Conservation (phyloP, 1,284 basidiomycete species). For the Pseudozyma tsukubaensis region DNA sequence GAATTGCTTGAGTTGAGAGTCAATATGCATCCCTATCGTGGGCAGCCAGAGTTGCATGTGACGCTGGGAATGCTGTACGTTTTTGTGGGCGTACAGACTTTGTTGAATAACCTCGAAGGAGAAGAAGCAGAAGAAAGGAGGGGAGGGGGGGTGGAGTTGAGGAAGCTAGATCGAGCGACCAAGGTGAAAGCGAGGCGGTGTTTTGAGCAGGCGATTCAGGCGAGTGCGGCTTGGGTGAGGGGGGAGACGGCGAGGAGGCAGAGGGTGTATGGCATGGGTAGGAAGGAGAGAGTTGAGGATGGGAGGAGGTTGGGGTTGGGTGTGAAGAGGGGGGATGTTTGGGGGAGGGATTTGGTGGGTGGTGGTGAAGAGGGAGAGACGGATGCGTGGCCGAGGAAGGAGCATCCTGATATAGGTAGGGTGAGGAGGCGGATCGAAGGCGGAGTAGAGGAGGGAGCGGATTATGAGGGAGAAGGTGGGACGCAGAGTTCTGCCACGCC, state of each 20-base stretch:
- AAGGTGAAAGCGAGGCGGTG: constrained; percentile 18
- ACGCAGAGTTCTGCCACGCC: too few species aligned
- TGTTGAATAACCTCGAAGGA: background rate
- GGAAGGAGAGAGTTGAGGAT: constrained; percentile 2
- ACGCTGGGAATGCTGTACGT: constrained; percentile 38
- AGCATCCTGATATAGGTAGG: constrained; percentile 10
- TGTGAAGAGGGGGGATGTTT: constrained; percentile 12
- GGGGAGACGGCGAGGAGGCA: constrained; percentile 18
- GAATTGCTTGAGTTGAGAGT: constrained; percentile 32
- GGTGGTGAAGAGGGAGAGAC: too few species aligned
- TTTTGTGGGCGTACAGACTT: constrained; percentile 17
- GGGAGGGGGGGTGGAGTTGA: constrained; percentile 10
- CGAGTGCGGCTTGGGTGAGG: background rate
- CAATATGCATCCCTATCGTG: constrained; percentile 33
- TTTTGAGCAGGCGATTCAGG: constrained; percentile 26
- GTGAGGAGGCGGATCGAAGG: constrained; percentile 7
- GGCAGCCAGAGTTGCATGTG: constrained; percentile 18
- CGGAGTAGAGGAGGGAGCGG: too few species aligned
- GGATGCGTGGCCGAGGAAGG: constrained; percentile 7
- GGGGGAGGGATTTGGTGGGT: constrained; percentile 15
- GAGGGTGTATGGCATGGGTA: constrained; percentile 25
- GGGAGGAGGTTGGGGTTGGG: constrained; percentile 4
- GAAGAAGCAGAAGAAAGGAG: background rate
- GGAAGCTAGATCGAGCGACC: constrained; percentile 23
- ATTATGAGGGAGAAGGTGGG: background rate